Percentiles rank a stretch among this genome's conserved stretches.
These are phyloP conservation scores for Tulasnella sp. DNA, from an alignment of 768 basidiomycete species.

Conservation along the genomic window DNA sequence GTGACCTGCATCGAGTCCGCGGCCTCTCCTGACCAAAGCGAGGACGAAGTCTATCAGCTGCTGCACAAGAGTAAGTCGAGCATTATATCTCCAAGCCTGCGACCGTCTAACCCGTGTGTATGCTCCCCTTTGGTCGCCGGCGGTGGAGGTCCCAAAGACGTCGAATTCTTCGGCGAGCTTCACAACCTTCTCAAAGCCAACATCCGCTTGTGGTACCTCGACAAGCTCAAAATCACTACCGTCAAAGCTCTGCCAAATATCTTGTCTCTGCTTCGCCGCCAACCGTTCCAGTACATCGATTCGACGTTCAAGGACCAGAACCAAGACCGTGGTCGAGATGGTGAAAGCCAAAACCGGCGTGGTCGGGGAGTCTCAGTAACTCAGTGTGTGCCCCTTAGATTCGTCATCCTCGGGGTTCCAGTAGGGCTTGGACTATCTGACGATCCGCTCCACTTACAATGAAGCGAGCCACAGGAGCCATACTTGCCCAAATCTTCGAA, in stretches of 20 bases:
- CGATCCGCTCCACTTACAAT: too few species aligned
- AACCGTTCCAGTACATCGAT: constrained; percentile 84
- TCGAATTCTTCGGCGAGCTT: constrained; percentile 75
- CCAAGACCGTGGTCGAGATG: constrained; percentile 99
- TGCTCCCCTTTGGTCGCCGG: constrained; percentile 57
- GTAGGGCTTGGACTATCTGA: too few species aligned
- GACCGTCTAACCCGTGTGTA: background rate
- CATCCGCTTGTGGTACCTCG: constrained; percentile 82
- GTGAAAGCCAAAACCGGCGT: constrained; percentile 76
- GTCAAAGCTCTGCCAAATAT: constrained; percentile 97
- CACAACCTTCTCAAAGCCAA: constrained; percentile 79
- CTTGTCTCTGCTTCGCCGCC: constrained; percentile 71
- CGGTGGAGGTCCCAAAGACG: constrained; percentile 94
- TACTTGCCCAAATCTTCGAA: too few species aligned
- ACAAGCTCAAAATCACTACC: constrained; percentile 79
- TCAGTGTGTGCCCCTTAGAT: constrained; percentile 86
- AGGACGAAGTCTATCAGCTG: constrained; percentile 77
- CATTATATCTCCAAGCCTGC: background rate
- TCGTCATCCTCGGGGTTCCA: constrained; percentile 96
- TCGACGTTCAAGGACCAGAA: constrained; percentile 97
- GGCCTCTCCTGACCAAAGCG: constrained; percentile 83
- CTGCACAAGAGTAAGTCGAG: constrained; percentile 68
- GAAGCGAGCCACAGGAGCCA: too few species aligned
- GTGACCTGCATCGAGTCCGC: constrained; percentile 93
- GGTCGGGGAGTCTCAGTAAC: constrained; percentile 77